phyloP scores from a whole-genome alignment of 768 basidiomycete genomes.

The Xerocomellus dryophilus region DNA sequence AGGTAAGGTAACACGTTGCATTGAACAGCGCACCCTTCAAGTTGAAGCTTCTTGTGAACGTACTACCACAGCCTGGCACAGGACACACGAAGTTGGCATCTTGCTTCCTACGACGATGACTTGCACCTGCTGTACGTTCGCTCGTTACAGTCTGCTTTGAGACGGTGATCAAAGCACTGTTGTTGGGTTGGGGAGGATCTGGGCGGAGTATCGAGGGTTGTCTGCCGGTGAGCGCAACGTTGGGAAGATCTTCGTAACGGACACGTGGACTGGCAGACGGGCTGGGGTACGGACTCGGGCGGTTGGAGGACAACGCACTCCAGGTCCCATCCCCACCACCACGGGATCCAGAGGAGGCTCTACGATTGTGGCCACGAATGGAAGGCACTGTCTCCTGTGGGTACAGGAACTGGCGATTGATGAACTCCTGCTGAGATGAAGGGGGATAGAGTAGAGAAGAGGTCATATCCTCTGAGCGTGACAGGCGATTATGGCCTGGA shows the following conservation, averaged over 20 bases:
- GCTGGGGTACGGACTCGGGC: slow-evolving; percentile 64
- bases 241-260: slow-evolving; percentile 49
- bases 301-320: slow-evolving; percentile 36
- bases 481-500: slow-evolving; percentile 47
- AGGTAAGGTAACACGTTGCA: slow-evolving; percentile 8
- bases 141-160: slow-evolving; percentile 88
- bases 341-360: slow-evolving; percentile 41
- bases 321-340: slow-evolving; percentile 30
- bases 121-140: slow-evolving; percentile 83
- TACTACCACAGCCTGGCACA: slow-evolving; percentile 79
- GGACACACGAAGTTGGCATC: slow-evolving; percentile 85
- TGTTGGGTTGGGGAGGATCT: slow-evolving; percentile 8
- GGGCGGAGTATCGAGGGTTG: slow-evolving; percentile 25
- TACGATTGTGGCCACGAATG: slow-evolving; percentile 42
- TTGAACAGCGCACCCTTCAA: slow-evolving; percentile 61
- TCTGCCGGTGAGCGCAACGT: slow-evolving; percentile 25
- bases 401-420: slow-evolving; percentile 43
- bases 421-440: slow-evolving; percentile 42
- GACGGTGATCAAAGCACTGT: slow-evolving; percentile 23
- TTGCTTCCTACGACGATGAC: slow-evolving; percentile 80
- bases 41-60: slow-evolving; percentile 92
- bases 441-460: slow-evolving; percentile 32
- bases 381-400: slow-evolving; percentile 37
- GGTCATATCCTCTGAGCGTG: slow-evolving; percentile 62
- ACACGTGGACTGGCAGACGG: slow-evolving; percentile 64